These are phyloP conservation scores for Funneliformis geosporum DNA, from an alignment of 192 early-diverging fungal species.

Conservation along the genomic window DNA sequence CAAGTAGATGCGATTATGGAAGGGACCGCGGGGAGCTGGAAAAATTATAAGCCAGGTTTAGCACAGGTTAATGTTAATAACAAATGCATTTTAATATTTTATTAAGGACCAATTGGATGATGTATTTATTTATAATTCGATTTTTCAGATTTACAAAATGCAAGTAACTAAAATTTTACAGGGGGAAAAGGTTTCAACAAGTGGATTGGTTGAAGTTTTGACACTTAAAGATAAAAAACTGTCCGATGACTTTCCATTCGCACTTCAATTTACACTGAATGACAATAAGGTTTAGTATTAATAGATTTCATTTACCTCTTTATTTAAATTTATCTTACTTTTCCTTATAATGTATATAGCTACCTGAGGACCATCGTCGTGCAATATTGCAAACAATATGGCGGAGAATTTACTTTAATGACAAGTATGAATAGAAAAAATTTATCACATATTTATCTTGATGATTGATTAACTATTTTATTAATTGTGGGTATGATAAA, in stretches of 20 bases:
- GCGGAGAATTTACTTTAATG: slow-evolving; percentile 18
- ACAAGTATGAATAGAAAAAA: neutral
- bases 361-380: neutral
- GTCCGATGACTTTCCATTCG: neutral
- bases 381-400: slow-evolving; percentile 24
- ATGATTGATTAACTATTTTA: neutral
- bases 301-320: neutral
- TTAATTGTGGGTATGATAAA: neutral
- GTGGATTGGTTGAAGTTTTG: neutral
- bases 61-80: slow-evolving; percentile 6
- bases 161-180: neutral
- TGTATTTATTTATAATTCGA: neutral
- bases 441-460: neutral
- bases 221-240: slow-evolving; percentile 3
- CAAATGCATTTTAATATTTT: neutral
- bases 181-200: neutral
- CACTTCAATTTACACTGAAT: neutral
- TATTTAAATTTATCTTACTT: neutral
- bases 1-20: slow-evolving; percentile 14
- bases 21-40: no score
- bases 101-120: neutral
- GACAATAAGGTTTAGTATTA: neutral
- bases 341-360: neutral
- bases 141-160: neutral
- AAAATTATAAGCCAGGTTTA: neutral